Base-by-base conservation (phyloP, 345 rosid species). In the Firmiana major region DNA sequence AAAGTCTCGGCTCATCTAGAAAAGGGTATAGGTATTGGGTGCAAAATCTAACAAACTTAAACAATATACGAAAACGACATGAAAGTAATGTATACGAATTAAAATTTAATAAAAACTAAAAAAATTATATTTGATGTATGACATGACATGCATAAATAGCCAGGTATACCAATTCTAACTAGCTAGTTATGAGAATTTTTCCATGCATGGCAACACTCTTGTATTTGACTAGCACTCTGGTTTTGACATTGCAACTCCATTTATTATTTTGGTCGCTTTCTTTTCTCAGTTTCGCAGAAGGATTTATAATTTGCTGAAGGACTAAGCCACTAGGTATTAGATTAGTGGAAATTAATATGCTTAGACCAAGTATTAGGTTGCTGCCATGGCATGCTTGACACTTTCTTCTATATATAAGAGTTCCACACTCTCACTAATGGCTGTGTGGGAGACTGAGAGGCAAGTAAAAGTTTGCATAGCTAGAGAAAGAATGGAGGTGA, bases 401-500 rank as follows among this genome's bases (percentile, higher is more conserved):
- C 4, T 36, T 60, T 69, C 1, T 53, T 75, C 24, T 69, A 38
- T 76, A 76, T 71, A 54, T 74, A 58, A 63, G 48, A 71, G 55
- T 48, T 48, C 17, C 58, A 11, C 24, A 19, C 19, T 49, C 31
- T 53, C 67, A 24, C 26, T 22, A 16, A n/a, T 46, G 22, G 71
- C 57, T 51, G 54, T 8, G 28, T n/a, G 63, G 17, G 54, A 79
- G 19, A 1, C 36, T 40, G 73, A 64, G 7, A 69, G 78, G 8
- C 9, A 53, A 21, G 19, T 9, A 54, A 17, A 36, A 11, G 63
- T 21, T 62, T 36, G 74, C 24, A 78, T 8, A 51, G 76, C 59
- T 57, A 73, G 54, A 15, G 63, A 15, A 38, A 8, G 71, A 54
- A 81, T 79, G 83, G 79, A 72, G 71, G 28, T 24, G 2, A 7